Evolutionary conservation across 352 stramenopile genomes (phyloP).

Genomic region (Phytophthora fragariaefolia): DNA sequence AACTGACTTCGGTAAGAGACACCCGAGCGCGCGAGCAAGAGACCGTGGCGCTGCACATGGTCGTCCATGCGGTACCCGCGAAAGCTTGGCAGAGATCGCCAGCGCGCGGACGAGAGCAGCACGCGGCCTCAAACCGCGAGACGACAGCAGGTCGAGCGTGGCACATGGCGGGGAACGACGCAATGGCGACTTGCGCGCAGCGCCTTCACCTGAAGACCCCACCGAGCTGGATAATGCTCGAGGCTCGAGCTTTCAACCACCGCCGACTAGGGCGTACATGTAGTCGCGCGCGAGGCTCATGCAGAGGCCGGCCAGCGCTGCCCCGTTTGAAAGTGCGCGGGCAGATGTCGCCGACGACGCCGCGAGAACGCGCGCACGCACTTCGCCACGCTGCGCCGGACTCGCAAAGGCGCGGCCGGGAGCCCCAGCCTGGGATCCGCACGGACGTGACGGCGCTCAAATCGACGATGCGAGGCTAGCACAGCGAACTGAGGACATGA

Average conservation of each 20-base stretch:
- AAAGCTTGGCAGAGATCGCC: constrained; percentile 31
- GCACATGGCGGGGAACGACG: constrained; percentile 30
- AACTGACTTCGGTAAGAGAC: constrained; percentile 39
- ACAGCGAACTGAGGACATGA: constrained; percentile 14
- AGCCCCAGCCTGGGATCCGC: neutral
- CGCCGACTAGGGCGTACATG: too few relatives aligned
- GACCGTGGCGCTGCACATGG: constrained; percentile 29
- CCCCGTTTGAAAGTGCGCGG: constrained; percentile 24
- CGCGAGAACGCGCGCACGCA: constrained; percentile 24
- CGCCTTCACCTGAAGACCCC: constrained; percentile 15
- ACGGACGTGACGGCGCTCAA: constrained; percentile 10
- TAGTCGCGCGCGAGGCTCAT: neutral
- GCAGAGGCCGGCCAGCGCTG: constrained; percentile 9
- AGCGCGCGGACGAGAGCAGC: constrained; percentile 1
- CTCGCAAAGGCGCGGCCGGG: constrained; percentile 12
- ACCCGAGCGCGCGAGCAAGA: constrained; percentile 18
- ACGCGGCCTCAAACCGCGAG: constrained; percentile 17
- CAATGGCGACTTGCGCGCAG: constrained; percentile 18
- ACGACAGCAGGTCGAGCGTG: constrained; percentile 17
- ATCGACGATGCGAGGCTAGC: constrained; percentile 21
- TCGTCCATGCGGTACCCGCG: constrained; percentile 26
- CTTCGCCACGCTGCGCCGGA: constrained; percentile 13
- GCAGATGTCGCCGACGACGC: constrained; percentile 24
- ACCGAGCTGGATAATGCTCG: constrained; percentile 26
- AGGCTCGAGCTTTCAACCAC: constrained; percentile 1